Conservation (phyloP, 352 stramenopile species). For the Phytophthora citricola region DNA sequence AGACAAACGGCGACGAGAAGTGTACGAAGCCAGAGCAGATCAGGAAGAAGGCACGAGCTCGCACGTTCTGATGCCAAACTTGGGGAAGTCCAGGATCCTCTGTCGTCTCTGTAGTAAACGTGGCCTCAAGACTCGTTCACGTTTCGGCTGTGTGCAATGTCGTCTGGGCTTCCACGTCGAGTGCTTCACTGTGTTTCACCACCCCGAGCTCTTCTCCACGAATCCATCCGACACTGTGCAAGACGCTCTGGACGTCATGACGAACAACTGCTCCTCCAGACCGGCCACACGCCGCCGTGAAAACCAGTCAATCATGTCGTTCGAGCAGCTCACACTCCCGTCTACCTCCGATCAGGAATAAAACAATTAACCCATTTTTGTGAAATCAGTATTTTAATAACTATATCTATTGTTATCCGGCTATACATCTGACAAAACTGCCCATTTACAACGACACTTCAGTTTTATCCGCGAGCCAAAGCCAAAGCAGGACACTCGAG, state of each 20-base stretch:
- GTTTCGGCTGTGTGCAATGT: constrained; percentile 18
- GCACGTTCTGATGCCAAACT: constrained; percentile 15
- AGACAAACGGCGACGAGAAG: constrained; percentile 1
- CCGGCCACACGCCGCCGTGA: constrained; percentile 5
- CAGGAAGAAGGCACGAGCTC: neutral
- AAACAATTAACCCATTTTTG: neutral
- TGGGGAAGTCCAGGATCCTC: constrained; percentile 5
- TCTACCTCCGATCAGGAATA: neutral
- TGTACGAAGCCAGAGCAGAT: neutral
- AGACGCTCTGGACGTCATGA: constrained; percentile 4
- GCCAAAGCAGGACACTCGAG: neutral
- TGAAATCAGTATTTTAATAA: too few species aligned
- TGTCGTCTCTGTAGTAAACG: constrained; percentile 21
- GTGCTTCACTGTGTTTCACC: constrained; percentile 22
- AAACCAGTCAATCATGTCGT: constrained; percentile 19
- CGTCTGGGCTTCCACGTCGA: constrained; percentile 23
- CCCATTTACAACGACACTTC: constrained; percentile 18
- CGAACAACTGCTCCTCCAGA: constrained; percentile 1
- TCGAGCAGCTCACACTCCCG: constrained; percentile 12
- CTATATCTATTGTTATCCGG: constrained; percentile 9
- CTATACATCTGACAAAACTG: constrained; percentile 15
- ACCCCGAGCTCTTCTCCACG: constrained; percentile 1
- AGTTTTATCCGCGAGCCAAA: constrained; percentile 17
- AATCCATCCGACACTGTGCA: constrained; percentile 8
- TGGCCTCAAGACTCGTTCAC: constrained; percentile 17